Base-by-base conservation (phyloP, 1,284 basidiomycete genomes). In the Ustilago bromivora region DNA sequence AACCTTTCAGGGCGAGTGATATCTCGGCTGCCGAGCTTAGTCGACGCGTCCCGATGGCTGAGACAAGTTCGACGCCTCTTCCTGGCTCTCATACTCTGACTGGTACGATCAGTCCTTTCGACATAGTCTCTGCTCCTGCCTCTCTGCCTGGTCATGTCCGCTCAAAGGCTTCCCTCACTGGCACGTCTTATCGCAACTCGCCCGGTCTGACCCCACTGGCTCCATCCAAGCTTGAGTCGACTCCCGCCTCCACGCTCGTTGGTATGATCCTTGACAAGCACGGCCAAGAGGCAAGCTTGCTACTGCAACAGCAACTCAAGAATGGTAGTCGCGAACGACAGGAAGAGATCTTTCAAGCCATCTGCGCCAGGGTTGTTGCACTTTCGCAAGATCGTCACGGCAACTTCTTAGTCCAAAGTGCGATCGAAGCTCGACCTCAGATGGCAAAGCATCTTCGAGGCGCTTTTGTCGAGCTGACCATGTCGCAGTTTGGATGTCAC, bases 231-330 rank as follows among this genome's bases (percentile, higher is more conserved):
- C 73, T 71, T 11, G 68, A 76, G 11, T 49, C 35, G 32, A 51
- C 61, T 10, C 49, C 61, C 5, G 69, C 74, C 3, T 54, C 52
- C 4, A 61, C 61, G 4, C 69, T 80, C 6, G 69, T 78, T 11
- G 36, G 56, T 41, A 71, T 76, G 71, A 78, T 70, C 6, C 57
- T 80, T 32, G 64, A 67, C 8, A 66, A 55, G 23, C 74, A 70
- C 12, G 70, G 78, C 2, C 79, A 80, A 46, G 80, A 81, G 11
- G 76, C 82, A 4, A 82, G 83, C 53, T 46, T 82, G 53, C 23
- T 61, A 46, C 74, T 85, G 13, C 84, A 86, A 64, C 82, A 80
- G 52, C 73, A 81, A 46, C 80, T 85, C 35, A 84, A 86, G 61
- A 61, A 35, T 15, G 73, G 59, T 4, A 40, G 41, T 3, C 23